These are phyloP conservation scores for Artemisia tridentata DNA, from an alignment of 129 eudicot genomes.

Conservation along the genomic window DNA sequence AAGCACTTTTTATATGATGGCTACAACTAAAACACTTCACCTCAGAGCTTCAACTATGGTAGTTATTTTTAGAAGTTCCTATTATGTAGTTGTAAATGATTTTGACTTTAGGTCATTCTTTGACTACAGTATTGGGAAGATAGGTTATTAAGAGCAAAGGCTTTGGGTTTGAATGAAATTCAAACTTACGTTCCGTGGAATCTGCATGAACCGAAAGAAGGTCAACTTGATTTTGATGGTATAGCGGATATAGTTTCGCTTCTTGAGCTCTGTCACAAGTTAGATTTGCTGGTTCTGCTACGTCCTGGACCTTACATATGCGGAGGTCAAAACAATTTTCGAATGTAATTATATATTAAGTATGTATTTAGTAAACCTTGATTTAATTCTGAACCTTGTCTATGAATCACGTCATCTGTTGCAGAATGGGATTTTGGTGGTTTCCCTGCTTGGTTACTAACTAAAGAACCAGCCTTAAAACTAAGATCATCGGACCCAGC, in stretches of 20 bases:
- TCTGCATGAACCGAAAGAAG: conserved; percentile 85
- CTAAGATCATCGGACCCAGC: conserved; percentile 83
- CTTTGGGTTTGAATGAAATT: conserved; percentile 90
- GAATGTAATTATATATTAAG: not conserved
- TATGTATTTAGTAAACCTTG: not conserved
- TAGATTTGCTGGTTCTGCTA: conserved; percentile 82
- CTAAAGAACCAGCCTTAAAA: conserved; percentile 66
- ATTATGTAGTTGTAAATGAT: too few relatives aligned
- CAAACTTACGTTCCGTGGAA: conserved; percentile 99
- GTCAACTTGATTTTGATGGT: conserved; percentile 69
- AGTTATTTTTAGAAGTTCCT: too few relatives aligned
- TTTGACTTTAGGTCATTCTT: not conserved
- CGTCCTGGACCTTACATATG: conserved; percentile 97
- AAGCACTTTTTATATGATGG: too few relatives aligned
- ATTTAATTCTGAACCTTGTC: not conserved
- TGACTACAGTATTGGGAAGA: conserved; percentile 85
- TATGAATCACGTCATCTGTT: conserved; percentile 15
- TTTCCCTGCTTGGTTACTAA: conserved; percentile 93
- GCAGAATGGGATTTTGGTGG: conserved; percentile 99
- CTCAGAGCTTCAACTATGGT: too few relatives aligned
- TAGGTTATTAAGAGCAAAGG: conserved; percentile 86
- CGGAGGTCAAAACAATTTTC: conserved; percentile 52
- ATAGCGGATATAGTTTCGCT: conserved; percentile 84
- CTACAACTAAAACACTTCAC: too few relatives aligned
- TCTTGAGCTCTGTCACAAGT: conserved; percentile 71